These are phyloP conservation scores for Saturnispora dispora DNA, from an alignment of 805 yeast species.

Conservation along the genomic window DNA sequence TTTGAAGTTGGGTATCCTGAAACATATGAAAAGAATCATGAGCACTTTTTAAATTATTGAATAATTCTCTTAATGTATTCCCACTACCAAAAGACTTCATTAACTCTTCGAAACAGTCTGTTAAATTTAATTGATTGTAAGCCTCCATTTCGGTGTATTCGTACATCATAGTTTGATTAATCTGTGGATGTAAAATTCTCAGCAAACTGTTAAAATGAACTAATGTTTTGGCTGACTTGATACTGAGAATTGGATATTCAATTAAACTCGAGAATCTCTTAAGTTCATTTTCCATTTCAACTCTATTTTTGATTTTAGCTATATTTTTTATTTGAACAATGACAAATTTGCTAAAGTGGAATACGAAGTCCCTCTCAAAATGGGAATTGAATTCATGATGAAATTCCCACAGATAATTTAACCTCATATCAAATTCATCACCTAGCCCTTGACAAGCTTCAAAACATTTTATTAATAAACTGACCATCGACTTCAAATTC, in stretches of 20 bases:
- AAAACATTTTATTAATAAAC: background rate
- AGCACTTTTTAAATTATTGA: background rate
- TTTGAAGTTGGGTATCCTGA: background rate
- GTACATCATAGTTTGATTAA: background rate
- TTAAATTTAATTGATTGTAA: slow-evolving; percentile 1
- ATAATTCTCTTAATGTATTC: background rate
- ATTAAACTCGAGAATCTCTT: background rate
- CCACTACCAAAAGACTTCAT: background rate
- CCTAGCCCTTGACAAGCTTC: background rate
- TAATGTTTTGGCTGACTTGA: background rate
- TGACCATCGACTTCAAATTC: background rate
- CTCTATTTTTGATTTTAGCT: background rate
- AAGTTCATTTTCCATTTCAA: slow-evolving; percentile 1
- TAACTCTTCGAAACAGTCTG: background rate
- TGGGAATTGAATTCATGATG: background rate
- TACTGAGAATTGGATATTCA: background rate
- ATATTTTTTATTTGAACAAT: background rate
- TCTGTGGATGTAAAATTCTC: background rate
- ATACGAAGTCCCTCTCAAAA: background rate
- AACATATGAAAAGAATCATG: background rate
- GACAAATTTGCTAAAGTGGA: slow-evolving; percentile 3
- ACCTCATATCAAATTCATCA: background rate
- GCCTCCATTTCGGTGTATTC: background rate
- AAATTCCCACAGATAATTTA: background rate
- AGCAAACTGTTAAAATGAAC: background rate